Evolutionary conservation across 164 flowering plant genomes (phyloP).

Genomic region (Chimonanthus praecox): DNA sequence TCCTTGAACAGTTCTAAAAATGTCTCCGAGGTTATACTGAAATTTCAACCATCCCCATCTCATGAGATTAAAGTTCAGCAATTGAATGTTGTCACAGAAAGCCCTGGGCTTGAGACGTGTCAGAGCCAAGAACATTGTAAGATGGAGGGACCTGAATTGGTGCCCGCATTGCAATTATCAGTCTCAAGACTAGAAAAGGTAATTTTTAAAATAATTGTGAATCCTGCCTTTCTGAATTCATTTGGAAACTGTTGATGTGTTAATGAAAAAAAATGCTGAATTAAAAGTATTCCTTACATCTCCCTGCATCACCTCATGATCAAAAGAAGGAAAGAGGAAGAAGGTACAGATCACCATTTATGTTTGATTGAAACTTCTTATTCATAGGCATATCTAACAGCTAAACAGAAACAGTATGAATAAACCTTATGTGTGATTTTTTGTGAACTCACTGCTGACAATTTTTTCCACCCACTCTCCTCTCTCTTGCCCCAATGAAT

Average conservation of each 20-base stretch:
- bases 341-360: not conserved
- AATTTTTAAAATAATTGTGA: conserved; percentile 5
- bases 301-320: not conserved
- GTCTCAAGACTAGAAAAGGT: conserved; percentile 31
- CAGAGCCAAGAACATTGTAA: conserved; percentile 8
- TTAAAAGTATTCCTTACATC: not conserved
- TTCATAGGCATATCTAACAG: not conserved
- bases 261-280: too few relatives aligned
- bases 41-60: conserved; percentile 12
- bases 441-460: too few relatives aligned
- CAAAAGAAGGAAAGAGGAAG: not conserved
- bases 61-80: conserved; percentile 11
- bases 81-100: conserved; percentile 9
- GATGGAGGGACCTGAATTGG: conserved; percentile 19
- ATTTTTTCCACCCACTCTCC: too few relatives aligned
- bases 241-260: not conserved
- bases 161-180: conserved; percentile 8
- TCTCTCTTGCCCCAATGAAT: too few relatives aligned
- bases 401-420: too few relatives aligned
- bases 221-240: not conserved
- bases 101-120: conserved; percentile 12
- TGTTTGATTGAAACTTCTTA: not conserved
- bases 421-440: too few relatives aligned
- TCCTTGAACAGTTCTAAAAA: conserved; percentile 12
- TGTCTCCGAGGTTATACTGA: conserved; percentile 9